Conservation (phyloP, 108 stramenopile species). For the Aurantiochytrium sp. region DNA sequence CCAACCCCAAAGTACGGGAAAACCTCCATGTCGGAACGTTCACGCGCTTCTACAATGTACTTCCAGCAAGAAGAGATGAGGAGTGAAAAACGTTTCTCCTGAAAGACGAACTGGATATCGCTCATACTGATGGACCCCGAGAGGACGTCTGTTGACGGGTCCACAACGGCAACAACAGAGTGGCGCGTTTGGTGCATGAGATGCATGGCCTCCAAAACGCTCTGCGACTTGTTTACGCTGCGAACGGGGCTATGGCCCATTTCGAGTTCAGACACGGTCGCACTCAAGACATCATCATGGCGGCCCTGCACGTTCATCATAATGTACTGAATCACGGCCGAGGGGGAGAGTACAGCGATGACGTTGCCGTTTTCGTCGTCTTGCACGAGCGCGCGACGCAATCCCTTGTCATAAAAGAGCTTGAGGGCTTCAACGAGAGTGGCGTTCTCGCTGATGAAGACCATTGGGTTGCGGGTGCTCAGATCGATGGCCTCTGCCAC, state of each 20-base stretch:
- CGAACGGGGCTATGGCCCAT: not conserved
- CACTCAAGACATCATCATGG: not conserved
- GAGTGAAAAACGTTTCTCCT: not conserved
- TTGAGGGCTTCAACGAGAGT: not conserved
- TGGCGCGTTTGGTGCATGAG: not conserved
- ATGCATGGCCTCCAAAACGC: not conserved
- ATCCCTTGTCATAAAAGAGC: not conserved
- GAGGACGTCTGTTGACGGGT: not conserved
- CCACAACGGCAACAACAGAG: not conserved
- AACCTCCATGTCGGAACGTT: not conserved
- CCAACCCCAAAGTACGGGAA: not conserved
- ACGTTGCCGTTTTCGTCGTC: not conserved
- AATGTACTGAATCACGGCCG: not conserved
- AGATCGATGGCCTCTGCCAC: not conserved
- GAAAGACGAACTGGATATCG: not conserved
- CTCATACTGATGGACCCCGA: not conserved
- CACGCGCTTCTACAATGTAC: not conserved
- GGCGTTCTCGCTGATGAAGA: not conserved
- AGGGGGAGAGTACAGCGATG: not conserved
- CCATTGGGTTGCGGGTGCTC: not conserved
- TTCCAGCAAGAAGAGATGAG: not conserved
- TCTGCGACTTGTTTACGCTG: conserved; percentile 12
- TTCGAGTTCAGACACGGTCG: not conserved
- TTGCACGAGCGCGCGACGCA: not conserved
- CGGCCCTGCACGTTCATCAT: not conserved